phyloP scores from a whole-genome alignment of 352 stramenopile genomes.

The Globisporangium cederbergense region DNA sequence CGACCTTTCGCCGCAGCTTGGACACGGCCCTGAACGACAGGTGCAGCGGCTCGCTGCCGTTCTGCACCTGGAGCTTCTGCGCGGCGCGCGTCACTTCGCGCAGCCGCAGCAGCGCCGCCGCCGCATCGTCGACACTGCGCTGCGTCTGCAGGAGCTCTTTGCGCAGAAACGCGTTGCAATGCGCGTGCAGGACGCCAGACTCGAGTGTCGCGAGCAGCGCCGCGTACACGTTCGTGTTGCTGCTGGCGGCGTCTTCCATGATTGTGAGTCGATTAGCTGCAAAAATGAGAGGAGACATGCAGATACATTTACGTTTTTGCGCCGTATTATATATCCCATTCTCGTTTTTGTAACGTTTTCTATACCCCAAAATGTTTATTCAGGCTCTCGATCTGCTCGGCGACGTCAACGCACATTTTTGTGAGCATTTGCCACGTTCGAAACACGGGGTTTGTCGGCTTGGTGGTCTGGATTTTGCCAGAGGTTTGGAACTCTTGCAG shows the following conservation, averaged over 20 bases:
- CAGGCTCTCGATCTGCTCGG: background rate
- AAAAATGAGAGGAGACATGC: no score
- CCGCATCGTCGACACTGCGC: background rate
- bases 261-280: background rate
- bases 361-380: no score
- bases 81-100: slow-evolving; percentile 7
- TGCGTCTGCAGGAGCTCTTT: background rate
- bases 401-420: background rate
- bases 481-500: background rate
- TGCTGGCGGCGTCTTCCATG: background rate
- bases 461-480: background rate
- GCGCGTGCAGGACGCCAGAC: background rate
- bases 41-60: background rate
- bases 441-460: background rate
- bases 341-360: no score
- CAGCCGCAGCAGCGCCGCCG: slow-evolving; percentile 2
- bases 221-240: slow-evolving; percentile 1
- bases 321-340: no score
- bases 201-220: slow-evolving; percentile 8
- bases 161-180: background rate
- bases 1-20: background rate
- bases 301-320: no score
- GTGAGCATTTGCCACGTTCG: background rate
- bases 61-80: slow-evolving; percentile 6
- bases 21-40: background rate